Conservation (phyloP, 2,329 filamentous ascomycete species). For the Raffaelea albimanens region DNA sequence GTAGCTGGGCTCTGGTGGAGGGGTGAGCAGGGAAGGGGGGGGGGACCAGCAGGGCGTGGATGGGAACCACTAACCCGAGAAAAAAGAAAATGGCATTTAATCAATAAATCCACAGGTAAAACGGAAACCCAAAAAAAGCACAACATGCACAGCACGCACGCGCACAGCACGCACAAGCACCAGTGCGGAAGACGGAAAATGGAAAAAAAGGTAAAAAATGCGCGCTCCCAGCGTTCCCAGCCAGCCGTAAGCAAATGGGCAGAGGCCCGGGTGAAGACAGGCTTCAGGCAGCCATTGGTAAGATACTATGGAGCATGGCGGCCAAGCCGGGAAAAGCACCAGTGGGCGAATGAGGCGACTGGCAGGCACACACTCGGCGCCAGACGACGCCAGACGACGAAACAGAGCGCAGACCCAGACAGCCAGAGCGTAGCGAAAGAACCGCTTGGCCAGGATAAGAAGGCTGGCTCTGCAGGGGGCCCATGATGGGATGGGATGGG, state of each 20-base stretch:
- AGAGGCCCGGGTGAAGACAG: no score
- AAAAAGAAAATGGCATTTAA: background rate
- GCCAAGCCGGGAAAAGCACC: no score
- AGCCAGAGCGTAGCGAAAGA: conserved; percentile 6
- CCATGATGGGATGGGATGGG: no score
- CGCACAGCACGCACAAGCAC: no score
- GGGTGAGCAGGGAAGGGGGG: conserved; percentile 2
- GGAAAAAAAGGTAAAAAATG: no score
- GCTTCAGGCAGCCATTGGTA: no score
- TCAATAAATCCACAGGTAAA: background rate
- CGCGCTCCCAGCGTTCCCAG: background rate
- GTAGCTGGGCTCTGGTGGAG: conserved; percentile 9
- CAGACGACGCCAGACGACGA: background rate
- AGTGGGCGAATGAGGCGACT: background rate
- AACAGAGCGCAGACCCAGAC: conserved; percentile 2
- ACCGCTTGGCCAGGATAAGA: conserved; percentile 10
- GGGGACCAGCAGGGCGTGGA: background rate
- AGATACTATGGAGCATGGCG: background rate
- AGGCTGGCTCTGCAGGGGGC: conserved; percentile 1
- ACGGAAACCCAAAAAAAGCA: background rate
- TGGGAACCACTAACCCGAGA: background rate
- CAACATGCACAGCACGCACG: no score
- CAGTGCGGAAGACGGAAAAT: no score
- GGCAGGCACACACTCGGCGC: background rate
- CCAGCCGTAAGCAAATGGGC: background rate